Percentiles rank a stretch among this genome's conserved stretches.
Evolutionary conservation across 129 eudicot genomes (phyloP).

Genomic region (Cynara cardunculus): DNA sequence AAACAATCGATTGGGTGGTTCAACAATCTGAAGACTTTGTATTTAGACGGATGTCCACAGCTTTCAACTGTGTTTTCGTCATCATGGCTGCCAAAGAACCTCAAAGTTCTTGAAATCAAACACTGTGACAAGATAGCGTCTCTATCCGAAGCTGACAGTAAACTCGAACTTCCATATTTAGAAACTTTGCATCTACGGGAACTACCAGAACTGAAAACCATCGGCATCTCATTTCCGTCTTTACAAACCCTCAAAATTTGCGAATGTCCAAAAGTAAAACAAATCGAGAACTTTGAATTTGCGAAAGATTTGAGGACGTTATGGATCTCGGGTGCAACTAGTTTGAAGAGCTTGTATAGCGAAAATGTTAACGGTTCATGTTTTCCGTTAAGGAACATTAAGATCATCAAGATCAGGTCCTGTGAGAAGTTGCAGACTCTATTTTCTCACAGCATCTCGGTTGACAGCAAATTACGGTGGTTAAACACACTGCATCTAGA

Average conservation of each 20-base stretch:
- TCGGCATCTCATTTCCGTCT: neutral
- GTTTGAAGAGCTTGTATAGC: neutral
- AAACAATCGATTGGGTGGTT: neutral
- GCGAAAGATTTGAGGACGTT: neutral
- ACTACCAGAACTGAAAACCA: neutral
- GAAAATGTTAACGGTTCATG: neutral
- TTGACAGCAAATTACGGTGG: neutral
- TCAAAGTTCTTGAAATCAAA: neutral
- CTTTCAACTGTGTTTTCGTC: neutral
- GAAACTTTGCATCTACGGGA: neutral
- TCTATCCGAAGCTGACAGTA: neutral
- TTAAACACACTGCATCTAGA: neutral
- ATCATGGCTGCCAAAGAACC: neutral
- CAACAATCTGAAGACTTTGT: slow-evolving; percentile 17
- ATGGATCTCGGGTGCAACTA: neutral
- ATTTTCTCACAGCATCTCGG: neutral
- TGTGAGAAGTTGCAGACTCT: neutral
- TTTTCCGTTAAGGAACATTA: neutral
- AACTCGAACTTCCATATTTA: neutral
- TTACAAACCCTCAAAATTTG: neutral
- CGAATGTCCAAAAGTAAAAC: neutral
- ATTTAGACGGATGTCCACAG: slow-evolving; percentile 22
- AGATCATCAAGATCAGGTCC: neutral
- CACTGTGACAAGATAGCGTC: neutral
- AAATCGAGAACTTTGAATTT: neutral